A percentile compares a stretch with the other conserved stretches of the same genome.
Conservation (phyloP, 1,139 yeast species). For the Yamadazyma dushanensis region DNA sequence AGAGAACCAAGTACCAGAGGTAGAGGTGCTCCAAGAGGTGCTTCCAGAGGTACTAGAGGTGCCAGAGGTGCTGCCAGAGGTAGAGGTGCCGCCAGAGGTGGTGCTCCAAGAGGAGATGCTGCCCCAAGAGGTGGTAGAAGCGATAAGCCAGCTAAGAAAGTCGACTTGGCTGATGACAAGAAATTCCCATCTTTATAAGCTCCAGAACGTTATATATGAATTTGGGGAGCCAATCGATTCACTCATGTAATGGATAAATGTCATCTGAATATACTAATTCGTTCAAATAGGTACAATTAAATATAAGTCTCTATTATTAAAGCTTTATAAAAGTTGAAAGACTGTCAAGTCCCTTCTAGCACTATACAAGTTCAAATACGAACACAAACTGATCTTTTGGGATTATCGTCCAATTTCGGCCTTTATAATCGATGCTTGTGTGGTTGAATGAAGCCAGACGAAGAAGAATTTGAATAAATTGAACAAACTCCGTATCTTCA, state of each 20-base stretch:
- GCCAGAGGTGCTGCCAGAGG: slow-evolving; percentile 20
- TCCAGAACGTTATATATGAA: slow-evolving; percentile 1
- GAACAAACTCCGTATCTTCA: background rate
- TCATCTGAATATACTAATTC: slow-evolving; percentile 1
- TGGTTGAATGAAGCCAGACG: too few species aligned
- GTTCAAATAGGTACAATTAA: too few species aligned
- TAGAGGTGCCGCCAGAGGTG: slow-evolving; percentile 18
- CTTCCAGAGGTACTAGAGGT: slow-evolving; percentile 21
- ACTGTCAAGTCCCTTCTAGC: too few species aligned
- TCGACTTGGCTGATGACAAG: slow-evolving; percentile 51
- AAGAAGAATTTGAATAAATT: too few species aligned
- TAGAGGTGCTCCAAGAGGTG: slow-evolving; percentile 27
- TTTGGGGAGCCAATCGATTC: background rate
- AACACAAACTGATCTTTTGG: slow-evolving; percentile 11
- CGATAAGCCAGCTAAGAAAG: slow-evolving; percentile 26
- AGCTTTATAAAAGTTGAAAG: too few species aligned
- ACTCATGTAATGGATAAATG: slow-evolving; percentile 1
- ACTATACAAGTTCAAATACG: slow-evolving; percentile 8
- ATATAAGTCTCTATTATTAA: too few species aligned
- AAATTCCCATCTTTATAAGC: slow-evolving; percentile 62
- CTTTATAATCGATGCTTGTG: slow-evolving; percentile 9
- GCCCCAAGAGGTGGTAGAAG: slow-evolving; percentile 16
- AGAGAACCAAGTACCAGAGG: slow-evolving; percentile 19
- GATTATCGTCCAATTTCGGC: slow-evolving; percentile 9
- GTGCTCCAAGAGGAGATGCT: slow-evolving; percentile 17